phyloP scores from a whole-genome alignment of 768 basidiomycete species.

The Amanita inopinata region DNA sequence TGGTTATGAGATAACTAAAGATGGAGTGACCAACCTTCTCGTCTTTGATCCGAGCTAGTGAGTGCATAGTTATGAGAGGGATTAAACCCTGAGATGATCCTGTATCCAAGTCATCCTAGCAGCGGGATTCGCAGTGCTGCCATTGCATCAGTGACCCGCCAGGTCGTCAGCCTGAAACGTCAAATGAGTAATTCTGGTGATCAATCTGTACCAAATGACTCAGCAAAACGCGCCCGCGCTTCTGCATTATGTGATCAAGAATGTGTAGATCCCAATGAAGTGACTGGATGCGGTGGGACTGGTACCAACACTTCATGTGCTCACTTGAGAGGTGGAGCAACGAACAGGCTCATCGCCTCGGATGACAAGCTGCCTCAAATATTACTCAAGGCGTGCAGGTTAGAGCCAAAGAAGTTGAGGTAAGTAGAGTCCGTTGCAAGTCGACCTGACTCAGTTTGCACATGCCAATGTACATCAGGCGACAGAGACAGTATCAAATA shows the following conservation, averaged over 20 bases:
- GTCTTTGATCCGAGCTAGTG: conserved; percentile 73
- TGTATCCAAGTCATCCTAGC: background rate
- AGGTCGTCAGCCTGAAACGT: background rate
- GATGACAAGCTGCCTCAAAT: background rate
- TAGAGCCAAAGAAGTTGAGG: conserved; percentile 16
- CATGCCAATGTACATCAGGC: conserved; percentile 24
- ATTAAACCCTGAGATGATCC: background rate
- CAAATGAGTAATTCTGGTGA: background rate
- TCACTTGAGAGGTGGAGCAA: background rate
- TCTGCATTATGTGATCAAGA: background rate
- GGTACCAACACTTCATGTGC: background rate
- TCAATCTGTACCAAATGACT: background rate
- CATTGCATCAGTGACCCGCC: background rate
- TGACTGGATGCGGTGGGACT: background rate
- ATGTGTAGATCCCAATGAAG: background rate
- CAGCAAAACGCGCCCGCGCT: background rate
- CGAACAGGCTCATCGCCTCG: background rate
- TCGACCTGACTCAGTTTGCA: background rate
- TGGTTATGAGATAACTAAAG: conserved; percentile 64
- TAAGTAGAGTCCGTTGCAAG: conserved; percentile 1
- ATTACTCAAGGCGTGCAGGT: conserved; percentile 3
- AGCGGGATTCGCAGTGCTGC: background rate
- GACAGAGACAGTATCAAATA: conserved; percentile 63
- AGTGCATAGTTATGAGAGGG: conserved; percentile 11
- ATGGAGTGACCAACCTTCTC: conserved; percentile 52